Conservation (phyloP, 306 rosid genomes). For the Glycine soja region DNA sequence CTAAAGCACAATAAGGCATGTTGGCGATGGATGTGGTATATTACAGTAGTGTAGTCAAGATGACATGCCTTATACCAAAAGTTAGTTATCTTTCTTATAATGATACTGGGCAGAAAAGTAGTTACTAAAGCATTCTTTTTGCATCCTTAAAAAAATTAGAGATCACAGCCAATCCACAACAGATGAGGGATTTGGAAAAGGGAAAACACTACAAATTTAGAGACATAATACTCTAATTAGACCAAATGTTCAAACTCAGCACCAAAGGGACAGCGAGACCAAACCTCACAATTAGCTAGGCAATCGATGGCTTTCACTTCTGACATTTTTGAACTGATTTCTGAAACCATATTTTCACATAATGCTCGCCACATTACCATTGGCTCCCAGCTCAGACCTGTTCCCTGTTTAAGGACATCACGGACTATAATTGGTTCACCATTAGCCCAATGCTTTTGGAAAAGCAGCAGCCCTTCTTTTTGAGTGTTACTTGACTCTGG, state of each 20-base stretch:
- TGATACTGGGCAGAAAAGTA: neutral
- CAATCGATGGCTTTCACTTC: constrained; percentile 90
- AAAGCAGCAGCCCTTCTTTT: constrained; percentile 51
- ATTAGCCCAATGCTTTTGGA: constrained; percentile 69
- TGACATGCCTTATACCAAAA: constrained; percentile 6
- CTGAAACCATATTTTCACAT: constrained; percentile 62
- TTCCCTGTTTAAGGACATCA: constrained; percentile 70
- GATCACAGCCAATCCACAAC: constrained; percentile 19
- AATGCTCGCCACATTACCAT: constrained; percentile 92
- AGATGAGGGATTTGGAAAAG: constrained; percentile 28
- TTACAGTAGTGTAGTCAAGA: constrained; percentile 21
- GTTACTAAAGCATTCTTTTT: constrained; percentile 23
- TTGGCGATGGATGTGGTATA: neutral
- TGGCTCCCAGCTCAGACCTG: constrained; percentile 95
- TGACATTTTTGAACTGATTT: constrained; percentile 60
- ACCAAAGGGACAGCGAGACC: constrained; percentile 31
- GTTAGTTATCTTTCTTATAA: constrained; percentile 9
- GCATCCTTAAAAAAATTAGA: constrained; percentile 13
- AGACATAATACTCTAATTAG: constrained; percentile 19
- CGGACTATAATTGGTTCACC: constrained; percentile 81
- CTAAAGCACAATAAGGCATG: constrained; percentile 31
- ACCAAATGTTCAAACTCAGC: constrained; percentile 26
- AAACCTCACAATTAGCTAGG: constrained; percentile 88
- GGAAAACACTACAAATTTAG: constrained; percentile 8
- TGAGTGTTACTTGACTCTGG: neutral